These are phyloP conservation scores for Suillus plorans DNA, from an alignment of 768 basidiomycete species.

Conservation along the genomic window DNA sequence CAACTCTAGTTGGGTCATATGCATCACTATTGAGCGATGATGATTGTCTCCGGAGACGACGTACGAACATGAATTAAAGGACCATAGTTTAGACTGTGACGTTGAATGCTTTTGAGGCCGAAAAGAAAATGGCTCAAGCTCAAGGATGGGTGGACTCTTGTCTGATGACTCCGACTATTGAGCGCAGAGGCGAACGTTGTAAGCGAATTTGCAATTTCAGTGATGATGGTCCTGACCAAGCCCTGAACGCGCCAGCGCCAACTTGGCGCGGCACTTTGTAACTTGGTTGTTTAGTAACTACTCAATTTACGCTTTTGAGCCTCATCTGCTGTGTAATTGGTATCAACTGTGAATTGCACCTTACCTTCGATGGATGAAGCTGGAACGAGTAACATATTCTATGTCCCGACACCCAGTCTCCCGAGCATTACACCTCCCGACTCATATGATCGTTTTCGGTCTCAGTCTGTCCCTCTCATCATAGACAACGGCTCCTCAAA, in stretches of 20 bases:
- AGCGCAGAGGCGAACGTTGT: neutral
- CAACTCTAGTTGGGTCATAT: neutral
- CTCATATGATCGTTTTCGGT: conserved; percentile 53
- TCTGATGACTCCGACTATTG: neutral
- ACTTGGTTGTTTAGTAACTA: neutral
- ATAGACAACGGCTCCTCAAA: conserved; percentile 89
- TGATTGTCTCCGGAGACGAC: neutral
- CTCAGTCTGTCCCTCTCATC: conserved; percentile 61
- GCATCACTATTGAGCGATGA: neutral
- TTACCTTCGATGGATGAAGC: neutral
- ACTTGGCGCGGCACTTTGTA: neutral
- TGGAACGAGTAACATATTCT: conserved; percentile 12
- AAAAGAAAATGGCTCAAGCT: neutral
- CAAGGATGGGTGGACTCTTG: neutral
- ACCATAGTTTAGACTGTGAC: neutral
- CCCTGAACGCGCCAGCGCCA: neutral
- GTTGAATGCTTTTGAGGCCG: neutral
- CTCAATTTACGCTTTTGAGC: neutral
- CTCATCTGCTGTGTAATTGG: neutral
- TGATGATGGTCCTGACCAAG: neutral
- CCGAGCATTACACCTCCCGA: conserved; percentile 39
- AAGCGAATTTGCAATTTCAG: neutral
- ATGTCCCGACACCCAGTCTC: conserved; percentile 21
- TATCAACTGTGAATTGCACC: neutral
- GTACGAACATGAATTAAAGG: neutral